Evolutionary conservation across 306 rosid genomes (phyloP), one percentile per base, ranked within the genome.

Genomic region (Crataegus laevigata): DNA sequence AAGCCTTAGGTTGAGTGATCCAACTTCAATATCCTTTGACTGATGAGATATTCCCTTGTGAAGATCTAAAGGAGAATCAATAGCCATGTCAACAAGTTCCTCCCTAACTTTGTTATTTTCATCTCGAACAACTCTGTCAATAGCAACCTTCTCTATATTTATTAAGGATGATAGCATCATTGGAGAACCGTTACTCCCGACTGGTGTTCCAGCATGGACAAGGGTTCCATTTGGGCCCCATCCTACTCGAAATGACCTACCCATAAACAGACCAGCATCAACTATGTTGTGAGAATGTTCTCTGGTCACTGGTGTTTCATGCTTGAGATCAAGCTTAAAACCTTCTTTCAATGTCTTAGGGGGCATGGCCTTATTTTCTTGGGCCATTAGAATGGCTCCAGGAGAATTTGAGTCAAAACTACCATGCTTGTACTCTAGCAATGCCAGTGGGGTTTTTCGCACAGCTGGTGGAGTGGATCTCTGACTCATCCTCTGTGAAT

Each of bases 191-290:
- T 75, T 81, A 80, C 90, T 79, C 51, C 91, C 90, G 63, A 87
- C 82, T 19, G 85, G 90, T 70, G 85, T 79, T 73, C 99, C 99
- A 80, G 92, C 72, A 76, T 94, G 97, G 78, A 92, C 88, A 55
- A 94, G 96, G 80, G 86, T 69, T 63, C 99, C 99, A 84, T 89
- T 92, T 19, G 99, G 99, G 55, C 99, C 99, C 99, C 98, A 94
- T 24, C 97, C 99, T 60, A 94, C 91, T 25, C 97, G 92, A 83
- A 94, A 94, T 68, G 99, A 94, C 82, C 89, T 89, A 67, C 99
- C 96, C 99, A 94, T 92, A 71, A 94, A 90, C 72, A 94, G 82
- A 78, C 96, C 97, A 65, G 96, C 99, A 89, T 94, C 99, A n/a
- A 92, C 96, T 76, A 92, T 80, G 78, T 88, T 90, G 75, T 66